These are phyloP conservation scores for Serendipita sp. DNA, from an alignment of 768 basidiomycete genomes.

Conservation along the genomic window DNA sequence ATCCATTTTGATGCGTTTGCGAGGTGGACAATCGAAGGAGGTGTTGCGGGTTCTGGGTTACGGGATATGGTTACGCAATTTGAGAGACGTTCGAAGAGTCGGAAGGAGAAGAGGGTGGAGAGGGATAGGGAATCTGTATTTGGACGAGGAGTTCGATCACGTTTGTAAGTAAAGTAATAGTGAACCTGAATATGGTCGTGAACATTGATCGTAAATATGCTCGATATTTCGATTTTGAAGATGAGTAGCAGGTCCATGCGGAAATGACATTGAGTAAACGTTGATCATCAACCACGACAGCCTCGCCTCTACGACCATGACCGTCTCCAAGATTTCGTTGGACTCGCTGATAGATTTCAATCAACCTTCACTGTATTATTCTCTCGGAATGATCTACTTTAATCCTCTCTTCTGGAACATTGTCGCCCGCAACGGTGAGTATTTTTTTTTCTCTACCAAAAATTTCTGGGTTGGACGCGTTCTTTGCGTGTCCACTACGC, in stretches of 20 bases:
- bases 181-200: no score
- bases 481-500: background rate
- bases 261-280: background rate
- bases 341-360: constrained; percentile 35
- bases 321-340: background rate
- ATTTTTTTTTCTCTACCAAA: no score
- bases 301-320: background rate
- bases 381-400: constrained; percentile 60
- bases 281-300: background rate
- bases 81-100: background rate
- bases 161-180: no score
- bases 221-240: no score
- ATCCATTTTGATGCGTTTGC: constrained; percentile 12
- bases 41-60: background rate
- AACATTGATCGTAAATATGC: no score
- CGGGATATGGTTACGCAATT: background rate
- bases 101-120: background rate
- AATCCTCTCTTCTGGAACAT: constrained; percentile 96
- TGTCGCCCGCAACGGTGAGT: constrained; percentile 76
- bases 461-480: background rate
- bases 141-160: background rate
- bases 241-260: no score
- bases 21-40: constrained; percentile 14
- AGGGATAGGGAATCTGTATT: background rate
- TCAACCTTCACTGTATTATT: constrained; percentile 48